Percentiles rank a stretch among this genome's conserved stretches.
phyloP scores from a whole-genome alignment of 768 basidiomycete species.

The Neoboletus magnificus region DNA sequence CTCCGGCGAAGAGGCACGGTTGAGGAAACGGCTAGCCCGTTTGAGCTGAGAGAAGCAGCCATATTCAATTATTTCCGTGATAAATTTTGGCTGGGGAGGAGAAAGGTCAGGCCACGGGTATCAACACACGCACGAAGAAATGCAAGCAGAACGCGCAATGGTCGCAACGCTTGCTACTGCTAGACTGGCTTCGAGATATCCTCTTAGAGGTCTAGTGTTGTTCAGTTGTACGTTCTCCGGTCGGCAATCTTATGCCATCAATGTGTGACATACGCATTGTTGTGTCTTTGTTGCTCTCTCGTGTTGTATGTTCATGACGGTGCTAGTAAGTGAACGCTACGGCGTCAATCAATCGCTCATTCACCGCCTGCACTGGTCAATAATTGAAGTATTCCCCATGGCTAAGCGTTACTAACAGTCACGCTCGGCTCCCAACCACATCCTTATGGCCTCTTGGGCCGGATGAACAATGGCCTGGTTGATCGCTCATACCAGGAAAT shows the following conservation, averaged over 20 bases:
- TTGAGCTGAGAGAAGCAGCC: constrained; percentile 15
- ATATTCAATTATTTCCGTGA: neutral
- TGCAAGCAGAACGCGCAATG: neutral
- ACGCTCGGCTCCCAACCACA: too few species aligned
- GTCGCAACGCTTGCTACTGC: neutral
- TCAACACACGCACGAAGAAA: neutral
- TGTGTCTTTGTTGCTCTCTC: neutral
- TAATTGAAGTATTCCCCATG: too few species aligned
- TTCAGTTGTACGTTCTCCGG: neutral
- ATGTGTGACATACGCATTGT: neutral
- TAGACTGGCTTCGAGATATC: neutral
- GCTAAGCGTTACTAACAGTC: too few species aligned
- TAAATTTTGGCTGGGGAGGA: neutral
- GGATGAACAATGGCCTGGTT: too few species aligned
- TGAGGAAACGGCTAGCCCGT: constrained; percentile 17
- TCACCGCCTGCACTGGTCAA: too few species aligned
- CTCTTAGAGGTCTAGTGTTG: too few species aligned
- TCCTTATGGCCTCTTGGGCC: too few species aligned
- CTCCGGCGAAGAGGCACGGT: constrained; percentile 39
- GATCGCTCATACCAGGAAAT: too few species aligned
- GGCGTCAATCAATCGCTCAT: too few species aligned
- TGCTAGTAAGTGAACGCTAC: too few species aligned
- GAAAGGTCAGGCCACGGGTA: neutral
- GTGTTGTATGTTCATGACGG: too few species aligned
- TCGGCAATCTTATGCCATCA: neutral